Evolutionary conservation across 768 basidiomycete genomes (phyloP), one percentile per base, ranked within the genome.

Genomic region (Porphyrellus cyaneotinctus): DNA sequence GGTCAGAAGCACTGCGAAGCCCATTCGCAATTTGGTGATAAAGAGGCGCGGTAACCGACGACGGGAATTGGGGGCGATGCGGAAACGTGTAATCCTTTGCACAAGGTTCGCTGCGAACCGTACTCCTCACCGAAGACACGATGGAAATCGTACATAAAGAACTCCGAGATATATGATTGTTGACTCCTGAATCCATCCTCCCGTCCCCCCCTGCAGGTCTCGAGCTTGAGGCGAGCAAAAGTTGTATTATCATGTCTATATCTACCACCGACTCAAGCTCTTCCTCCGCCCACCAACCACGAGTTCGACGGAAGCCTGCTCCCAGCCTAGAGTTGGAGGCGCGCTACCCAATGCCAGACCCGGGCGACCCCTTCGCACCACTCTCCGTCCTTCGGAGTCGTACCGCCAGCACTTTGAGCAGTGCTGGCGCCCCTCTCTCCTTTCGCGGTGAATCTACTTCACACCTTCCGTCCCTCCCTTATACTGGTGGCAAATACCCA

Each of bases 261-360:
- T 57, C 67, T 10, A 43, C 43, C 55, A 59, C 50, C 36, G 69
- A 67, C 26, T 28, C 26, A 28, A 9, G 26, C 26, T 28, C 26
- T 48, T 46, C 66, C 9, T 48, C 67, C 47, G 17, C 43, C 36
- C 43, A 46, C 47, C 68, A 70, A 48, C 22, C 60, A 4, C 68
- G 68, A 2, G 54, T 71, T 20, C 63, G 68, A 43, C 80, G 85
- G 50, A 85, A 85, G 61, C 83, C 81, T 6, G 71, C 81, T 4
- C 84, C 84, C 7, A 63, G 70, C 42, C 72, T 82, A 50, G 77
- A 78, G 45, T 65, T 76, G 59, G 74, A 78, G 11, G 62, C 74
- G 48, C 74, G 80, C 36, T 88, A 87, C 64, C 87, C 87, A 6
- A 67, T 73, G 2, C 84, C 85, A 28, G 87, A 88, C 68, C 85